phyloP scores from a whole-genome alignment of 2,329 filamentous ascomycete genomes.

The Arthroderma uncinatum region DNA sequence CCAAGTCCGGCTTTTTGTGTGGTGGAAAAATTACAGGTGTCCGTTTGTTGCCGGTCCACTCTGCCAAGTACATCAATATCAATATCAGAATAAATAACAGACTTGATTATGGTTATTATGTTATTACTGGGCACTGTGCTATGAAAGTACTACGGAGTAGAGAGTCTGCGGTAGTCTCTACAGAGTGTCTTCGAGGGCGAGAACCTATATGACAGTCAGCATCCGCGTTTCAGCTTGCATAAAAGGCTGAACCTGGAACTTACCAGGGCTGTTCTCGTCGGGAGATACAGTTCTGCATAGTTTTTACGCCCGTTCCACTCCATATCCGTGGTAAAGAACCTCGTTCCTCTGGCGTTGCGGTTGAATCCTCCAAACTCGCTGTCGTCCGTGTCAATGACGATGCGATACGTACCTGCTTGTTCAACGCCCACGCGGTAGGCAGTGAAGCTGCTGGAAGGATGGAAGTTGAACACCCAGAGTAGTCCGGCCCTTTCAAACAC shows the following conservation, averaged over 20 bases:
- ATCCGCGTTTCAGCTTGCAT: background rate
- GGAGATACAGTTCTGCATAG: slow-evolving; percentile 85
- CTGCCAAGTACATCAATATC: background rate
- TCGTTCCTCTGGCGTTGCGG: slow-evolving; percentile 64
- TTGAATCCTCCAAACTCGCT: slow-evolving; percentile 67
- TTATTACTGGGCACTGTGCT: too few species aligned
- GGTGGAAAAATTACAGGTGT: slow-evolving; percentile 8
- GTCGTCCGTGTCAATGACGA: slow-evolving; percentile 73
- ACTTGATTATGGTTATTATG: too few species aligned
- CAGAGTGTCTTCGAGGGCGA: slow-evolving; percentile 39
- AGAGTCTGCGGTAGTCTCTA: too few species aligned
- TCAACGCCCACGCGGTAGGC: slow-evolving; percentile 92
- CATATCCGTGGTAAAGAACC: slow-evolving; percentile 86
- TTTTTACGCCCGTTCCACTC: slow-evolving; percentile 84
- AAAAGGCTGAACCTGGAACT: slow-evolving; percentile 22
- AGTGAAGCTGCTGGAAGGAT: slow-evolving; percentile 69
- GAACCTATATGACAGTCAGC: slow-evolving; percentile 34
- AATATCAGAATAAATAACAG: too few species aligned
- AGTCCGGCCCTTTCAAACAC: slow-evolving; percentile 88
- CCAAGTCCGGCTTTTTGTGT: slow-evolving; percentile 2
- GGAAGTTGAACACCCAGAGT: slow-evolving; percentile 94
- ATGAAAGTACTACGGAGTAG: too few species aligned
- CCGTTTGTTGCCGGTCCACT: slow-evolving; percentile 5
- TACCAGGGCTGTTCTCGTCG: slow-evolving; percentile 71
- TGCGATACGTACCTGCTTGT: slow-evolving; percentile 68